Percentiles rank a stretch among this genome's conserved stretches.
phyloP scores from a whole-genome alignment of 2,329 filamentous ascomycete genomes.

The Coniochaeta hoffmannii region DNA sequence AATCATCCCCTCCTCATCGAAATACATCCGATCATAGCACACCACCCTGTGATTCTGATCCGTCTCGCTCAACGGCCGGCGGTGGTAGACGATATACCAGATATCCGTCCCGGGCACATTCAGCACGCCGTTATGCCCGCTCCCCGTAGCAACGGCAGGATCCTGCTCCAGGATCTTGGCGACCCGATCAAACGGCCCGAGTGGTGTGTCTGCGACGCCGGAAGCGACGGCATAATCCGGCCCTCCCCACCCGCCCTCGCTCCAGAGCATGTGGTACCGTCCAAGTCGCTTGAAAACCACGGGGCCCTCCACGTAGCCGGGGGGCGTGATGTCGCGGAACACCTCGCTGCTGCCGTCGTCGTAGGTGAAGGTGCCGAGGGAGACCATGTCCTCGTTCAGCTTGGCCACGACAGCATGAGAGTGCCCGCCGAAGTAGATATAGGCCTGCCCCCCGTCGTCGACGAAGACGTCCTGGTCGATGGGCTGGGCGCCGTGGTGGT shows the following conservation, averaged over 20 bases:
- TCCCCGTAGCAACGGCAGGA: slow-evolving; percentile 23
- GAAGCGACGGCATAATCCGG: slow-evolving; percentile 37
- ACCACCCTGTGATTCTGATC: slow-evolving; percentile 37
- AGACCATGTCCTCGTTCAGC: slow-evolving; percentile 34
- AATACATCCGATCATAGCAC: slow-evolving; percentile 40
- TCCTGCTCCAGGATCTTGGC: slow-evolving; percentile 30
- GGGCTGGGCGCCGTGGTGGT: slow-evolving; percentile 37
- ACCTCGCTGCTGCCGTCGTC: slow-evolving; percentile 24
- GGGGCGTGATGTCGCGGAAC: slow-evolving; percentile 37
- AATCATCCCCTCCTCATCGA: slow-evolving; percentile 34
- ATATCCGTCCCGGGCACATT: slow-evolving; percentile 28
- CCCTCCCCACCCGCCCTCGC: slow-evolving; percentile 36
- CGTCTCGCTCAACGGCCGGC: slow-evolving; percentile 33
- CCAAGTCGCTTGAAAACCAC: slow-evolving; percentile 34
- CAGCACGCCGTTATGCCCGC: slow-evolving; percentile 34
- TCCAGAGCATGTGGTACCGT: slow-evolving; percentile 37
- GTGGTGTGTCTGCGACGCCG: slow-evolving; percentile 29
- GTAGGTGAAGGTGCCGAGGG: slow-evolving; percentile 30
- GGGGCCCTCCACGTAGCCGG: slow-evolving; percentile 34
- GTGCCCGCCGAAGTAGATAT: slow-evolving; percentile 36
- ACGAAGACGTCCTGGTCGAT: slow-evolving; percentile 38
- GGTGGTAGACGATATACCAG: slow-evolving; percentile 39
- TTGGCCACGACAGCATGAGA: slow-evolving; percentile 33
- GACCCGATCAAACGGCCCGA: slow-evolving; percentile 31
- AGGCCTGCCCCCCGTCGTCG: slow-evolving; percentile 30